A percentile compares a stretch with the other conserved stretches of the same genome.
phyloP scores from a whole-genome alignment of 2,329 filamentous ascomycete genomes.

The Hypoxylon sp. region DNA sequence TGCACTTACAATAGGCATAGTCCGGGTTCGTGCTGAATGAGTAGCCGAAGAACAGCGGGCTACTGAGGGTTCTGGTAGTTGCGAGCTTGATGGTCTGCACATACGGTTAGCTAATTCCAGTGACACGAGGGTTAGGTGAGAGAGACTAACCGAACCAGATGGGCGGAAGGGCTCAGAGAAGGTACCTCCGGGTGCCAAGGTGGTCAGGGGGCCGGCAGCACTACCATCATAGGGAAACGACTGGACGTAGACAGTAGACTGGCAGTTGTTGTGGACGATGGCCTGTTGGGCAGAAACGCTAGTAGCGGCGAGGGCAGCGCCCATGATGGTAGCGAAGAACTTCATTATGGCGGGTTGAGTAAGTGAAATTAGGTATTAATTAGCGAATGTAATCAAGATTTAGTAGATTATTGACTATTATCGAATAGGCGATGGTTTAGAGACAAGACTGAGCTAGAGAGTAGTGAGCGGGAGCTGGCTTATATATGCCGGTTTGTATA shows the following conservation, averaged over 20 bases:
- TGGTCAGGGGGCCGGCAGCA: conserved; percentile 53
- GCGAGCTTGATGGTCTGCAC: conserved; percentile 60
- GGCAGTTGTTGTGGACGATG: conserved; percentile 57
- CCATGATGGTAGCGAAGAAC: conserved; percentile 49
- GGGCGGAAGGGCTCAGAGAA: conserved; percentile 57
- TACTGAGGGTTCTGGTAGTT: conserved; percentile 56
- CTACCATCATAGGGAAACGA: conserved; percentile 56
- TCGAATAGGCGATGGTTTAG: conserved; percentile 8
- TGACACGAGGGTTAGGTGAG: background rate
- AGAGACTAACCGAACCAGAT: conserved; percentile 57
- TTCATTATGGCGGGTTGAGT: conserved; percentile 50
- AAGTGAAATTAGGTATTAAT: background rate
- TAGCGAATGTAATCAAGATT: conserved; percentile 14
- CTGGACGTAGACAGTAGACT: conserved; percentile 56
- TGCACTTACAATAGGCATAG: conserved; percentile 59
- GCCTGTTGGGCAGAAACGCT: conserved; percentile 56
- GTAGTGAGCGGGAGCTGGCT: conserved; percentile 2
- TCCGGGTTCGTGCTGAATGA: conserved; percentile 57
- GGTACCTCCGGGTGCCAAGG: conserved; percentile 45
- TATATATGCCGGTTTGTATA: conserved; percentile 25
- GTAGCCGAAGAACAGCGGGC: conserved; percentile 61
- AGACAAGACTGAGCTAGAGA: conserved; percentile 18
- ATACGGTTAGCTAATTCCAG: conserved; percentile 32
- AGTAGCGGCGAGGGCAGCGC: conserved; percentile 55
- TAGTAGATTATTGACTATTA: conserved; percentile 18